phyloP scores from a whole-genome alignment of 805 yeast genomes.

The Candida glaebosa region DNA sequence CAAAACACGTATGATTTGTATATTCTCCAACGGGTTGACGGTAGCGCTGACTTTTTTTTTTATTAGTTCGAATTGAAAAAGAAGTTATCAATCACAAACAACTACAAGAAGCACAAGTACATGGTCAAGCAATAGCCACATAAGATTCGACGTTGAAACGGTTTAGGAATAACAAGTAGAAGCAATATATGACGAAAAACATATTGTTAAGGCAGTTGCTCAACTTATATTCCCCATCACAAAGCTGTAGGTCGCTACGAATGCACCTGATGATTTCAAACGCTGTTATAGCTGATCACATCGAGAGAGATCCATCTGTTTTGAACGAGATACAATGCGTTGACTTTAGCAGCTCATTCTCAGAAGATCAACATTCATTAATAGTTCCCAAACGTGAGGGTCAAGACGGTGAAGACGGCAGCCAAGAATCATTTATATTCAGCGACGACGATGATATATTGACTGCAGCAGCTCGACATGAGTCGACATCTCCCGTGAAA shows the following conservation, averaged over 20 bases:
- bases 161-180: background rate
- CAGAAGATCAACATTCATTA: background rate
- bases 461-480: constrained; percentile 2
- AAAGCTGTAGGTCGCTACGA: background rate
- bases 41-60: background rate
- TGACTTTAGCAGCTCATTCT: constrained; percentile 5
- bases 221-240: background rate
- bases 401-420: background rate
- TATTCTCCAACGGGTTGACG: too few species aligned
- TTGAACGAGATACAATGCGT: constrained; percentile 4
- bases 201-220: background rate
- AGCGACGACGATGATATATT: constrained; percentile 4
- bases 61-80: background rate
- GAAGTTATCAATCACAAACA: background rate
- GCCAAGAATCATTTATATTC: constrained; percentile 5
- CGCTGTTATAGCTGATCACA: background rate
- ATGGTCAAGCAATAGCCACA: background rate
- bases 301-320: constrained; percentile 2
- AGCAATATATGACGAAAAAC: background rate
- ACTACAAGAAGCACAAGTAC: background rate
- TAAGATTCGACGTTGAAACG: background rate
- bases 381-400: background rate
- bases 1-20: too few species aligned
- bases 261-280: background rate
- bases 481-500: background rate